Percentiles rank a stretch among this genome's conserved stretches.
Conservation (phyloP, 2,329 filamentous ascomycete genomes). For the Penicillium nordicum region DNA sequence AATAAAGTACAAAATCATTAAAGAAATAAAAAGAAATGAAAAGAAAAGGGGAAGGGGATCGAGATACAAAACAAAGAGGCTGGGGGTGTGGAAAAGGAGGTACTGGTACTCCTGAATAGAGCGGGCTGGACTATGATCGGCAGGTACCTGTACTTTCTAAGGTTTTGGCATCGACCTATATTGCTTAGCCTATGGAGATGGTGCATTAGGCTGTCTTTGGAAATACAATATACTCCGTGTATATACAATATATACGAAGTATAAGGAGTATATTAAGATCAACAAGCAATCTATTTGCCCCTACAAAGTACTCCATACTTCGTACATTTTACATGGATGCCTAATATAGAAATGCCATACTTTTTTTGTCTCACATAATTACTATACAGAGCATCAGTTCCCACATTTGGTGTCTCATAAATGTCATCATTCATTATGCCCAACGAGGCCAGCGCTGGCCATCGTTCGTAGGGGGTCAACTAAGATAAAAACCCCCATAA, state of each 20-base stretch:
- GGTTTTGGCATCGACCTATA: background rate
- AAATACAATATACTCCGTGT: too few species aligned
- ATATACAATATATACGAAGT: too few species aligned
- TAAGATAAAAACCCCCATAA: background rate
- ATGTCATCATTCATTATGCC: slow-evolving; percentile 22
- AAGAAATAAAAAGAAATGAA: background rate
- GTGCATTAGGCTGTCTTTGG: background rate
- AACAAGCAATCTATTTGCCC: background rate
- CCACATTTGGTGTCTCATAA: slow-evolving; percentile 9
- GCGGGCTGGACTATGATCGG: background rate
- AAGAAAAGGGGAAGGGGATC: background rate
- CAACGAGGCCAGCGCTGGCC: background rate
- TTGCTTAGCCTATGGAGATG: background rate
- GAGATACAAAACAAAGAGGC: slow-evolving; percentile 14
- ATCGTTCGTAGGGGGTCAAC: background rate
- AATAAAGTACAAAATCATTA: background rate
- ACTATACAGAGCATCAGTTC: slow-evolving; percentile 8
- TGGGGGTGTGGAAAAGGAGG: slow-evolving; percentile 14
- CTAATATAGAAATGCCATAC: background rate
- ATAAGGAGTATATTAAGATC: background rate
- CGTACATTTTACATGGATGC: background rate
- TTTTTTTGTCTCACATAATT: background rate
- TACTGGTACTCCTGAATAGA: slow-evolving; percentile 1
- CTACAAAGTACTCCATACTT: background rate
- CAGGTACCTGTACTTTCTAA: background rate